Evolutionary conservation across 352 stramenopile species (phyloP), one percentile per base, ranked within the genome.

Genomic region (Pythium guiyangense): DNA sequence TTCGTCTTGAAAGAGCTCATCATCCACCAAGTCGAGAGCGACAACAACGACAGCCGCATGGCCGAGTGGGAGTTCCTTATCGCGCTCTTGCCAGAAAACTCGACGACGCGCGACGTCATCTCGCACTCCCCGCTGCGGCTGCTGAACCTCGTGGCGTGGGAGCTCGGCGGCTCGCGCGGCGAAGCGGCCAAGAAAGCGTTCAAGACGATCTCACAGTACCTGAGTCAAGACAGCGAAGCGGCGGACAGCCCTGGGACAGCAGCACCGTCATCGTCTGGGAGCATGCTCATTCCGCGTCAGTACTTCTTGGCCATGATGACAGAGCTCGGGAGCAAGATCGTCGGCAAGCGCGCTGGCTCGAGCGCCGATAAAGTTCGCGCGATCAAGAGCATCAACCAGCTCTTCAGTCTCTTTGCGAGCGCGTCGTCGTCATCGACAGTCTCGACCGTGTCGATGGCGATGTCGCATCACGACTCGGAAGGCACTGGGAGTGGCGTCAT

Each of bases 301-400:
- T 89, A 84, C 59, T 93, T 96, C 52, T 56, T 96, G 42, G 81
- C 78, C 2, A 60, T 96, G 17, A 92, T 96, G 83, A 91, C 84
- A 3, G 77, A 90, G 37, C 64, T 96, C 25, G 80, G 84, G 6
- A 75, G 78, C 60, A 79, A 69, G 57, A 80, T 94, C 17, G 70
- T 65, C 34, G 73, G 60, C 11, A 82, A 84, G 31, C 66, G 65
- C 12, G 37, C 57, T 46, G 54, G 27, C 3, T 63, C 66, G 37
- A 67, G 63, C 18, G 48, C 59, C 17, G 64, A 72, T 29, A 86
- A 79, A 47, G 77, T 86, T 43, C 69, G 77, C 31, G 79, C 83
- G 3, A 82, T 96, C 26, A 79, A 79, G 49, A 90, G 84, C 49
- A 89, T 94, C 31, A 67, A 88, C 39, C 61, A 70, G 34, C 71